Evolutionary conservation across 2,329 filamentous ascomycete genomes (phyloP), one percentile per base, ranked within the genome.

Genomic region (Aspergillus unguis): DNA sequence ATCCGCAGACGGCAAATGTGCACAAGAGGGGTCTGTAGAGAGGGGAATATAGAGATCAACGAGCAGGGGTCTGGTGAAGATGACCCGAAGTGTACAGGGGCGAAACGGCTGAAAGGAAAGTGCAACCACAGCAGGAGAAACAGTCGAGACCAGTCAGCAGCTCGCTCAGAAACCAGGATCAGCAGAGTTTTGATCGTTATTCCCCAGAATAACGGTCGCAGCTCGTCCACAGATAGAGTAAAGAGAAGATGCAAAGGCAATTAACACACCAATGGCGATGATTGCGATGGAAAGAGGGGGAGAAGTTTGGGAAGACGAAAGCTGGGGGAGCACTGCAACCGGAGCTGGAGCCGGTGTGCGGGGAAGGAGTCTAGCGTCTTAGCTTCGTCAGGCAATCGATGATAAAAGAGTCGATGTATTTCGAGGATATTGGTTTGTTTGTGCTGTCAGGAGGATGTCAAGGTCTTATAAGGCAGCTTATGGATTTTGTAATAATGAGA

Each of bases 281-380:
- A 35, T 55, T 44, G 54, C 42, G 44, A 54, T 56, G 42, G 49
- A 48, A 36, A 54, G 44, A 48, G 37, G 44, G 52, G 53, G 53
- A 50, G 51, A 46, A 52, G 27, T 54, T 47, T 41, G 35, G 44
- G 40, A 50, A 54, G 40, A 41, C 11, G 33, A 40, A 62, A 64
- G 57, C 58, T 59, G 61, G 60, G 58, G 63, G 59, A 53, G 54
- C 54, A 48, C 44, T 46, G 44, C 44, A 46, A 36, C 27, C 26
- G 36, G 26, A 50, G 28, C 31, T 50, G 37, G 26, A 36, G 48
- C 28, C 17, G 46, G 42, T 28, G 60, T 61, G 60, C 59, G 58
- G 57, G 59, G 58, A 57, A 61, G 58, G 38, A 45, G 42, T 44
- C 40, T 55, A 50, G 37, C 38, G 53, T 53, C 38, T 44, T 48